phyloP scores from a whole-genome alignment of 345 rosid genomes.

The Lumnitzera racemosa region DNA sequence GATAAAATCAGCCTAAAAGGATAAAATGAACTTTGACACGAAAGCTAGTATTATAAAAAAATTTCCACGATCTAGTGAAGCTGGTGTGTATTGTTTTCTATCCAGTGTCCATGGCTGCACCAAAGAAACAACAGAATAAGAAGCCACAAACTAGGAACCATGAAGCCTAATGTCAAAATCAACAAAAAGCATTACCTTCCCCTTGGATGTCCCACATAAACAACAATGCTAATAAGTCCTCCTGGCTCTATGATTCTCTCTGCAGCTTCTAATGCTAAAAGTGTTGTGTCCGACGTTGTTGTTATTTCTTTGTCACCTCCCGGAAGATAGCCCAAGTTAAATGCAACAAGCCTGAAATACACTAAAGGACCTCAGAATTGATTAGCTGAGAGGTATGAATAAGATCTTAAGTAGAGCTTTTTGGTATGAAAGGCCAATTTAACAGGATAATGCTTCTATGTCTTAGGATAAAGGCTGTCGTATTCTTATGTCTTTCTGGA shows the following conservation, averaged over 20 bases:
- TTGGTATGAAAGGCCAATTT: no score
- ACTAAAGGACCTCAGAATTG: neutral
- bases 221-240: conserved; percentile 76
- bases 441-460: no score
- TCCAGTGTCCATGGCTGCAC: neutral
- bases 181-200: conserved; percentile 51
- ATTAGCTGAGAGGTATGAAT: neutral
- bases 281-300: conserved; percentile 56
- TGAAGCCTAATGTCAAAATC: neutral
- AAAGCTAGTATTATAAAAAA: no score
- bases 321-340: conserved; percentile 95
- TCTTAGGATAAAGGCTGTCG: no score
- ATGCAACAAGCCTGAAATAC: conserved; percentile 62
- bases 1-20: no score
- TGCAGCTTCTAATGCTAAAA: conserved; percentile 57
- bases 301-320: conserved; percentile 66
- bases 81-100: no score
- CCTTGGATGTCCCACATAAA: conserved; percentile 77
- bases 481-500: no score
- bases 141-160: neutral
- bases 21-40: no score
- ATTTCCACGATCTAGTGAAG: no score
- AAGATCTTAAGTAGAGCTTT: neutral
- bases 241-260: conserved; percentile 49
- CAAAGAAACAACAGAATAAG: neutral